Base-by-base conservation (phyloP, 176 grass and related monocot genomes). In the Rhynchospora breviuscula region DNA sequence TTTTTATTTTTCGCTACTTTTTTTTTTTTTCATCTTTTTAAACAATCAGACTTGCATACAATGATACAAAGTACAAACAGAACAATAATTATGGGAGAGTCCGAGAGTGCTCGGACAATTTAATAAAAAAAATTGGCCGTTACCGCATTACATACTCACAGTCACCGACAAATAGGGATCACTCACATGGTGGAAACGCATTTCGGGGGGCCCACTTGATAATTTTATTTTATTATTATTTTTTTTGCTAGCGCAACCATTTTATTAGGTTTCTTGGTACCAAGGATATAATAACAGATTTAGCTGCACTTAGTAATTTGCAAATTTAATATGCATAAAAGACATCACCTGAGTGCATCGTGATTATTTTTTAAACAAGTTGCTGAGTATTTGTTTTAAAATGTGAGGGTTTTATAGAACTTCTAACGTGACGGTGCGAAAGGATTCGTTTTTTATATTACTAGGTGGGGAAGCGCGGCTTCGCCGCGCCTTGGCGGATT, bases 91-190 rank as follows among this genome's bases (percentile, higher is more conserved):
- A 12, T 73, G n/a, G 40, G 18, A n/a, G 68, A 72, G 21, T 0
- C 26, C 26, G 35, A 40, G 35, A 40, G 35, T 72, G 68, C 43
- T 72, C n/a, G 68, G 48, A 72, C 44, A 72, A 46, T 70, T 44
- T 69, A 66, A 33, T 31, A 67, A 40, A 67, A n/a, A n/a, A 67
- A 44, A 1, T 18, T 17, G 57, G 33, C 66, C 33, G 45, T 7
- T 73, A 25, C 49, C 47, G 43, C 69, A 73, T 73, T 73, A 73
- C 12, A 73, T 73, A 73, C 45, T 73, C 69, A 73, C 69, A 43
- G 69, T 73, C 69, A 73, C 69, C 69, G 69, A 73, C 69, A 73
- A 5, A 73, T 73, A 47, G 19, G n/a, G n/a, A 73, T 49, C n/a
- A 19, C 45, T 73, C 69, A 73, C 69, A 73, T 73, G 69, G 69